Percentiles rank a stretch among this genome's conserved stretches.
These are phyloP conservation scores for Claviceps arundinis DNA, from an alignment of 2,329 filamentous ascomycete genomes.

Conservation along the genomic window DNA sequence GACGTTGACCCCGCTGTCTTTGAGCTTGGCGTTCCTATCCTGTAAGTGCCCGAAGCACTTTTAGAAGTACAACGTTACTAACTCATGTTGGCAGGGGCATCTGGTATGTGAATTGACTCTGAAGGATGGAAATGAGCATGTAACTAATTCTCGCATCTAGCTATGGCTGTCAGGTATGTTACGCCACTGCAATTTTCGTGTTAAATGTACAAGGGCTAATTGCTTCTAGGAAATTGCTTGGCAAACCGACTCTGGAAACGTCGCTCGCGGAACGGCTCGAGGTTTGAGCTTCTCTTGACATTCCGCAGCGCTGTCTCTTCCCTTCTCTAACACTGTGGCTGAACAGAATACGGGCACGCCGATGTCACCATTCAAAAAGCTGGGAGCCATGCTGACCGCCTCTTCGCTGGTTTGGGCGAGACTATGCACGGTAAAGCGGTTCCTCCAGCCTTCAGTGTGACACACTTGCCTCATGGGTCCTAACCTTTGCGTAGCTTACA, in stretches of 20 bases:
- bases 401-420: conserved; percentile 66
- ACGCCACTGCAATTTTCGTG: not conserved
- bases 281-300: not conserved
- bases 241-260: conserved; percentile 48
- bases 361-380: conserved; percentile 27
- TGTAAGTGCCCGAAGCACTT: conserved; percentile 6
- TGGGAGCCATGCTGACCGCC: conserved; percentile 53
- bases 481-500: conserved; percentile 40
- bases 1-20: conserved; percentile 56
- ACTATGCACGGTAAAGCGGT: conserved; percentile 35
- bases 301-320: not conserved
- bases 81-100: conserved; percentile 22
- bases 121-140: not conserved
- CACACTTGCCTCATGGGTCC: not conserved
- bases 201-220: conserved; percentile 22
- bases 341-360: conserved; percentile 38
- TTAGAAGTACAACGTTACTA: not conserved
- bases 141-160: not conserved
- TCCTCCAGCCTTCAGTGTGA: not conserved
- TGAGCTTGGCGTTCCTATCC: conserved; percentile 18
- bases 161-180: conserved; percentile 1
- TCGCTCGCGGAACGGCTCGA: conserved; percentile 20
- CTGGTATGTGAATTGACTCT: conserved; percentile 34
- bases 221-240: conserved; percentile 45
- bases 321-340: not conserved